phyloP scores from a whole-genome alignment of 495 filamentous ascomycete genomes.

The Usnea hakonensis region DNA sequence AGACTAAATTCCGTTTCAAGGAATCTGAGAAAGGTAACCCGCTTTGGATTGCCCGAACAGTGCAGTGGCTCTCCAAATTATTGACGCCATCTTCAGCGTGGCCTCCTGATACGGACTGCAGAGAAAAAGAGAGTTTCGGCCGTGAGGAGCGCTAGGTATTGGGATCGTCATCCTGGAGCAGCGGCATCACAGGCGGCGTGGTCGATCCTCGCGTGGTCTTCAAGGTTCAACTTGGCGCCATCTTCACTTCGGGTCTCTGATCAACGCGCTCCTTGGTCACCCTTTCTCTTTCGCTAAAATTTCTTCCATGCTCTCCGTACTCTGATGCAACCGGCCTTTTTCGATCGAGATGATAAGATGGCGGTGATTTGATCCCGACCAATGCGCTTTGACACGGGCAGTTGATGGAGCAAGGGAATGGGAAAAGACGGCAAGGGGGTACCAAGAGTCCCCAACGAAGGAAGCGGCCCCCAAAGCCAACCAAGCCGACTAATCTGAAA shows the following conservation, averaged over 20 bases:
- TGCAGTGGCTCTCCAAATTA: neutral
- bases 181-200: slow-evolving; percentile 2
- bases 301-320: neutral
- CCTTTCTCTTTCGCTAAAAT: neutral
- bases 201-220: slow-evolving; percentile 22
- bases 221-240: slow-evolving; percentile 15
- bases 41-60: neutral
- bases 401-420: neutral
- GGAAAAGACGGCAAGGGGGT: neutral
- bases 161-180: slow-evolving; percentile 15
- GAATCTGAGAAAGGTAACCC: neutral
- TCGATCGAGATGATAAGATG: neutral
- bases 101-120: neutral
- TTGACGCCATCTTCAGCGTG: neutral
- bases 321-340: neutral
- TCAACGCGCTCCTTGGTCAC: slow-evolving; percentile 12
- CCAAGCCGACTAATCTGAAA: slow-evolving; percentile 2
- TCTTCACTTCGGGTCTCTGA: slow-evolving; percentile 1
- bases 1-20: neutral
- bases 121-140: neutral
- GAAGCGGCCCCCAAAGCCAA: slow-evolving; percentile 12
- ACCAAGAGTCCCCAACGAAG: neutral
- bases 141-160: neutral
- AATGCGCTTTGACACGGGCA: neutral
- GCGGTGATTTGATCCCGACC: neutral